phyloP scores from a whole-genome alignment of 441 rosid genomes.

The Populus hybrid region DNA sequence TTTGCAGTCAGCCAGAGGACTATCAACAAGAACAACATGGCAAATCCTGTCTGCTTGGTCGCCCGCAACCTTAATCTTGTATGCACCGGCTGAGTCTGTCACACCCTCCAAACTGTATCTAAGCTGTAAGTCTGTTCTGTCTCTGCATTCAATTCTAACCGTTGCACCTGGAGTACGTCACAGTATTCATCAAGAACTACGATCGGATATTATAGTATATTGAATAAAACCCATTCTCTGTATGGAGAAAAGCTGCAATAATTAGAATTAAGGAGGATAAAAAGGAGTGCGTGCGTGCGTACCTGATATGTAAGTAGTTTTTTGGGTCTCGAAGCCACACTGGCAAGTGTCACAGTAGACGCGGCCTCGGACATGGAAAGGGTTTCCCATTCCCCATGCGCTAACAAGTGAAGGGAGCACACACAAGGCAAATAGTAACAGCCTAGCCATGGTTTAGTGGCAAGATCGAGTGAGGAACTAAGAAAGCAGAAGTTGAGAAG shows the following conservation, averaged over 20 bases:
- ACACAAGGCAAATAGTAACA: conserved; percentile 27
- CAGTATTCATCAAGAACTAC: neutral
- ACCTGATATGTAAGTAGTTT: conserved; percentile 48
- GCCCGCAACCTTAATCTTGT: conserved; percentile 34
- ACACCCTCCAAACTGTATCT: conserved; percentile 26
- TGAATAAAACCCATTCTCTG: neutral
- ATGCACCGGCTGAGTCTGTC: conserved; percentile 41
- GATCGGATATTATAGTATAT: neutral
- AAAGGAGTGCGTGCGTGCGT: neutral
- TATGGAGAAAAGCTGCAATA: neutral
- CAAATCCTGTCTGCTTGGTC: conserved; percentile 55
- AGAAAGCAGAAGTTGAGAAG: neutral
- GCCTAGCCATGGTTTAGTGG: neutral
- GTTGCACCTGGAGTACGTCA: conserved; percentile 36
- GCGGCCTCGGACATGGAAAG: conserved; percentile 20
- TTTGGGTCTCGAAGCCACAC: conserved; percentile 65
- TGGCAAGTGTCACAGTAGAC: conserved; percentile 76
- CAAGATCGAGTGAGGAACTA: neutral
- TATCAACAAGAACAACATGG: conserved; percentile 35
- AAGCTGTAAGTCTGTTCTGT: conserved; percentile 24
- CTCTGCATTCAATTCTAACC: conserved; percentile 48
- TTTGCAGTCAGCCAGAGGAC: conserved; percentile 37
- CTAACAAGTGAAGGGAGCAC: conserved; percentile 19
- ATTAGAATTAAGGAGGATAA: neutral
- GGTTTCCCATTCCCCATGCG: neutral